Base-by-base conservation (phyloP, 1,139 yeast species). In the Pichia norvegensis region DNA sequence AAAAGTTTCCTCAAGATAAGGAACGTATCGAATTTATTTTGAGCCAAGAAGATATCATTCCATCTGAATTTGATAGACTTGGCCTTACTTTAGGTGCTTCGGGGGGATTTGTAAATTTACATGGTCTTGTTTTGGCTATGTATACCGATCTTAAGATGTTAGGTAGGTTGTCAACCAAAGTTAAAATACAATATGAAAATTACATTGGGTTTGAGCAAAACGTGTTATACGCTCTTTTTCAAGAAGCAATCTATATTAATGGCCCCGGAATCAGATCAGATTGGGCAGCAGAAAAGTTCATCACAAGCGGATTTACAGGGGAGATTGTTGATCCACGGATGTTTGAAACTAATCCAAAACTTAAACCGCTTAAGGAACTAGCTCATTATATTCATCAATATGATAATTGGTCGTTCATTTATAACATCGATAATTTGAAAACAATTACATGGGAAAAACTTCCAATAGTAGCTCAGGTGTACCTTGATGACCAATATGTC, bases 241-340 rank as follows among this genome's bases (percentile, higher is more conserved):
- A 77, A 52, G 82, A 78, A 52, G 76, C 79, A 6, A 76, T 77
- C 17, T 77, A 78, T 54, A 65, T 74, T 52, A 78, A 74, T 52
- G 59, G 59, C 3, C 71, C 70, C 0, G 61, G 60, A 0, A 41
- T 42, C n/a, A 39, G 45, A 3, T 64, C 76, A 2, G 53, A 66
- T 43, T 77, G 82, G 82, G 61, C 75, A 19, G 80, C 80, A 2
- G 70, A 72, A 20, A 17, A 36, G n/a, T n/a, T 36, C 7, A 20
- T 36, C 4, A 20, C 38, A 9, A 20, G 27, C 6, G 38, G 59
- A 50, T 77, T 78, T 57, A 75, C 80, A 1, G 79, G 81, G 8
- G 82, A 78, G 54, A 76, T 77, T 78, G 78, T 77, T 36, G 74
- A 62, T 58, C 66, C 68, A 47, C 69, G 73, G 14, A 74, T 75